Base-by-base conservation (phyloP, 176 grass and related monocot genomes). In the Carex parvula region DNA sequence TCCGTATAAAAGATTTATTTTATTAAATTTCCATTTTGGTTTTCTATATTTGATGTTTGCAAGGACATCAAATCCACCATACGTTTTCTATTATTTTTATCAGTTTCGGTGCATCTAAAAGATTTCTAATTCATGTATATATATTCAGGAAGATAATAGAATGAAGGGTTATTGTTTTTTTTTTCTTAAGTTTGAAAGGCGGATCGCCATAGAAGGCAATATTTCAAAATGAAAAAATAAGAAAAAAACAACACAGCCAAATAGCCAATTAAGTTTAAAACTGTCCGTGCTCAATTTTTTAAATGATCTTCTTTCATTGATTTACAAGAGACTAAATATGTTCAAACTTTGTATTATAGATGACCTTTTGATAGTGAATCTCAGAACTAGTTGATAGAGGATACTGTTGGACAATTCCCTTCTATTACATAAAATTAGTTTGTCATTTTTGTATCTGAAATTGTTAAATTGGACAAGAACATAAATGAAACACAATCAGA, bases 401-500 rank as follows among this genome's bases (percentile, higher is more conserved):
- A 81, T 60, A 15, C 44, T 75, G 29, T 81, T 22, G 56, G 12
- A 81, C 30, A 79, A 79, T 41, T 42, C 29, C 14, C 6, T 18
- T 8, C 6, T 58, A 44, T 58, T 63, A 61, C 18, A 60, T 60
- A 81, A 39, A 33, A 17, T 4, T 33, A 80, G 3, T 61, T 60
- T 30, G 14, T 80, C 16, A 61, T n/a, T 13, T 18, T 18, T 41
- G 17, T 5, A 80, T 61, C 55, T 37, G 3, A 37, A 14, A 20
- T 80, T 10, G 15, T 21, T 12, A 21, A 79, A 24, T 60, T 81
- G 79, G 15, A 63, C 14, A 44, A 39, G 29, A 29, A 11, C 46
- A 50, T 12, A 50, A 50, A 50, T 61, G 76, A 60, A 80, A 60
- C 14, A 80, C 54, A 80, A 60, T 39, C 14, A 80, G 77, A 61